Evolutionary conservation across 1,284 basidiomycete genomes (phyloP), one percentile per base, ranked within the genome.

Genomic region (Boletus smithii): DNA sequence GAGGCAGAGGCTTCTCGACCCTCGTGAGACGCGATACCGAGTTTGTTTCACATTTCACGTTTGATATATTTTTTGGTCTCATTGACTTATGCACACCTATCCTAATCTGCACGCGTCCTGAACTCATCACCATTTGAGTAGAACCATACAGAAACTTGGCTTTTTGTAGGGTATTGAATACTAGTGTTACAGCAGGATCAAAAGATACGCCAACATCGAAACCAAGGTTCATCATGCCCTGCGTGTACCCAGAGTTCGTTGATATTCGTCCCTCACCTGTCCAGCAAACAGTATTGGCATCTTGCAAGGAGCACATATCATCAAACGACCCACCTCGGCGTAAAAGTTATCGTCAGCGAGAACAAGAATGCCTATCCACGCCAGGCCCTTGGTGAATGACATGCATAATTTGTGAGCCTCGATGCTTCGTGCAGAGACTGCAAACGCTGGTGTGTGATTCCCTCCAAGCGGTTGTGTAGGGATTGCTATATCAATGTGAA

Each of bases 391-490:
- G 22, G 80, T 74, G 22, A 81, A 65, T 11, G 68, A 62, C 56
- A 89, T 71, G 29, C 79, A 77, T 11, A 75, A 74, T 33, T 72
- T 65, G 57, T 89, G 87, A 11, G 87, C 84, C 51, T 80, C 79
- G 35, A 68, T 63, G 16, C 76, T 81, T 27, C 71, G 70, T 16
- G 85, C 81, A 14, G 85, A 75, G 20, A 69, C 65, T 6, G 84
- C 72, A 61, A 88, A 89, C 2, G 70, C 77, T 5, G 75, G 68
- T 0, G 85, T 86, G 51, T 88, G 85, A 54, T 88, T 88, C 10
- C 79, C 81, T 27, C 83, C 82, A 32, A 73, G 65, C 4, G 73
- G 73, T 44, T 70, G 67, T 3, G 83, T 84, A 11, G 85, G 83
- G 47, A 88, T 88, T 10, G 80, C 85, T 86, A 52, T 16, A 32